phyloP scores from a whole-genome alignment of 2,329 filamentous ascomycete genomes.

The Aplosporella prunicola region DNA sequence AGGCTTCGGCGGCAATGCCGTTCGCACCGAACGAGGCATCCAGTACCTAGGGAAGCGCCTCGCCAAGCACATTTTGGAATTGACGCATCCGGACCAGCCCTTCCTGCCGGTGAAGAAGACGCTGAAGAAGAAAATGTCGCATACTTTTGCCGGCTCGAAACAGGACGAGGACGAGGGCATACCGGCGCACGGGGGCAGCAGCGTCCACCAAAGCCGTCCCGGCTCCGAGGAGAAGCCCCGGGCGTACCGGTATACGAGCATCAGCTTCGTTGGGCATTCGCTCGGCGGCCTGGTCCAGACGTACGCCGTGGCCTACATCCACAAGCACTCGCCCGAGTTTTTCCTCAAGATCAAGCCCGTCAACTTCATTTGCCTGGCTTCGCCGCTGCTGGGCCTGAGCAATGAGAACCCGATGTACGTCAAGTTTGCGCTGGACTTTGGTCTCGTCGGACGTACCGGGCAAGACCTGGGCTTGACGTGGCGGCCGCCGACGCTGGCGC shows the following conservation, averaged over 20 bases:
- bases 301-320: constrained; percentile 91
- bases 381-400: constrained; percentile 82
- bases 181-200: constrained; percentile 53
- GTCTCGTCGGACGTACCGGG: constrained; percentile 88
- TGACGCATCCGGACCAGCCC: constrained; percentile 91
- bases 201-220: constrained; percentile 42
- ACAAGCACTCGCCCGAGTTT: constrained; percentile 88
- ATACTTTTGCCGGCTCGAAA: constrained; percentile 34
- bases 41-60: constrained; percentile 94
- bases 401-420: constrained; percentile 98
- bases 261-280: constrained; percentile 90
- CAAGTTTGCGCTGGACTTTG: constrained; percentile 93
- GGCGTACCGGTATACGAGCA: constrained; percentile 79
- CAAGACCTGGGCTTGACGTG: constrained; percentile 92
- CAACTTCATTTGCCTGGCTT: constrained; percentile 83
- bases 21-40: constrained; percentile 86
- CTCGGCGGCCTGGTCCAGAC: constrained; percentile 84
- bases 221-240: constrained; percentile 39
- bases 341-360: constrained; percentile 78
- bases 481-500: constrained; percentile 76
- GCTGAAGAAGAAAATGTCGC: constrained; percentile 39
- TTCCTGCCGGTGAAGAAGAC: constrained; percentile 59
- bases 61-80: constrained; percentile 77
- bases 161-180: constrained; percentile 37
- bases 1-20: constrained; percentile 82